Conservation (phyloP, 164 flowering plant genomes). For the Nelumbo lutea region DNA sequence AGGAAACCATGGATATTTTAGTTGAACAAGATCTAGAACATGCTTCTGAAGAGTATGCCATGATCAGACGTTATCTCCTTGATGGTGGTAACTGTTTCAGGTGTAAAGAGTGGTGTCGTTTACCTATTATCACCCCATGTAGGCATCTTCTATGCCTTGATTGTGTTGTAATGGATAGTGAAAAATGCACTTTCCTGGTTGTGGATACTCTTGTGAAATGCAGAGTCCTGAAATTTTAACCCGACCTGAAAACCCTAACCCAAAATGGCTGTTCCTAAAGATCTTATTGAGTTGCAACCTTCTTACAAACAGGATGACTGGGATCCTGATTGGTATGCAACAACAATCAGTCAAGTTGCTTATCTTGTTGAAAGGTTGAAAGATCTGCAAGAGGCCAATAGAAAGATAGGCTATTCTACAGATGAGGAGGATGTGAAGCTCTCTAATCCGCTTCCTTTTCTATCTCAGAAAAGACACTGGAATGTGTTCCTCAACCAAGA, state of each 20-base stretch:
- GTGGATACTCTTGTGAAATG: slow-evolving; percentile 84
- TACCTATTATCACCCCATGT: slow-evolving; percentile 93
- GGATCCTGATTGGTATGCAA: slow-evolving; percentile 99
- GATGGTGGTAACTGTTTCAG: slow-evolving; percentile 79
- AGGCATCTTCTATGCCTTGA: slow-evolving; percentile 90
- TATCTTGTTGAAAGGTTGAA: slow-evolving; percentile 69
- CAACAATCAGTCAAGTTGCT: slow-evolving; percentile 90
- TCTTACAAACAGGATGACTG: slow-evolving; percentile 96
- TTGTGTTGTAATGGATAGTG: slow-evolving; percentile 87
- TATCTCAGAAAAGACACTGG: slow-evolving; percentile 16
- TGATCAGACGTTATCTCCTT: slow-evolving; percentile 52
- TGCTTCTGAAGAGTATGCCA: slow-evolving; percentile 59
- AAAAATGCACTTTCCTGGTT: slow-evolving; percentile 74
- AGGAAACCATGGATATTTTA: slow-evolving; percentile 93
- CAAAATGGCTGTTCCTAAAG: slow-evolving; percentile 99
- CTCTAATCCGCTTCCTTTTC: slow-evolving; percentile 13
- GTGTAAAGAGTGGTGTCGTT: slow-evolving; percentile 91
- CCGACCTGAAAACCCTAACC: slow-evolving; percentile 94
- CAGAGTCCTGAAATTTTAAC: slow-evolving; percentile 80
- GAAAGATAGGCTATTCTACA: slow-evolving; percentile 16
- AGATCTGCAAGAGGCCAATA: slow-evolving; percentile 47
- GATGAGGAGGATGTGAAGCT: slow-evolving; percentile 11
- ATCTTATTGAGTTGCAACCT: slow-evolving; percentile 96
- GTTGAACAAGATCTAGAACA: slow-evolving; percentile 68
- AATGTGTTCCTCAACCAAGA: slow-evolving; percentile 15